Percentiles rank a stretch among this genome's conserved stretches.
Conservation (phyloP, 2,329 filamentous ascomycete genomes). For the Pseudogymnoascus sp. region DNA sequence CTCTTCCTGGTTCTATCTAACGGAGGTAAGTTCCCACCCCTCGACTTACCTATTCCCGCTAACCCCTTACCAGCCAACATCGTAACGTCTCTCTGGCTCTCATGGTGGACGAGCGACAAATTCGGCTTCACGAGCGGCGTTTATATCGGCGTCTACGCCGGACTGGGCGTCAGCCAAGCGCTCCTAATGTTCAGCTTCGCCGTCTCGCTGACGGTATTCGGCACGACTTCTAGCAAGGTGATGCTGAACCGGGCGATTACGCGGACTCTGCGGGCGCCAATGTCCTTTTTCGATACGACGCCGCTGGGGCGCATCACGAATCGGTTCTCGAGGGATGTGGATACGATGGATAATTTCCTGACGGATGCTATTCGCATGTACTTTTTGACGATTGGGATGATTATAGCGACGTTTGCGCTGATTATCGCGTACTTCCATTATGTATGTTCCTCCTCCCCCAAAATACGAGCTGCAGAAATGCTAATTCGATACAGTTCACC, state of each 20-base stretch:
- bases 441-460: constrained; percentile 13
- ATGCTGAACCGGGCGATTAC: constrained; percentile 77
- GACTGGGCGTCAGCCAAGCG: constrained; percentile 62
- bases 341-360: constrained; percentile 91
- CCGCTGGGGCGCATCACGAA: constrained; percentile 93
- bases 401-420: constrained; percentile 74
- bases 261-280: constrained; percentile 63
- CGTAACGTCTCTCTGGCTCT: constrained; percentile 81
- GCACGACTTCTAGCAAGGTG: constrained; percentile 71
- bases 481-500: constrained; percentile 31
- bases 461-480: constrained; percentile 11
- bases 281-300: constrained; percentile 96
- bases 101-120: constrained; percentile 81
- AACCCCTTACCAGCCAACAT: constrained; percentile 56
- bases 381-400: constrained; percentile 74
- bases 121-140: constrained; percentile 57
- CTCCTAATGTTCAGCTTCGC: constrained; percentile 75
- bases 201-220: constrained; percentile 65
- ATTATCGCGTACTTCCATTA: constrained; percentile 96
- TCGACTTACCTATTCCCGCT: background rate
- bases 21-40: constrained; percentile 32
- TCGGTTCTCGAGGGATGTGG: constrained; percentile 89
- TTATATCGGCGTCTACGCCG: constrained; percentile 68
- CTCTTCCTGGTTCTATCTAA: constrained; percentile 54
- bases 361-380: constrained; percentile 90